Percentiles rank a stretch among this genome's conserved stretches.
phyloP scores from a whole-genome alignment of 2,329 filamentous ascomycete species.

The Trichoderma semiorbis region DNA sequence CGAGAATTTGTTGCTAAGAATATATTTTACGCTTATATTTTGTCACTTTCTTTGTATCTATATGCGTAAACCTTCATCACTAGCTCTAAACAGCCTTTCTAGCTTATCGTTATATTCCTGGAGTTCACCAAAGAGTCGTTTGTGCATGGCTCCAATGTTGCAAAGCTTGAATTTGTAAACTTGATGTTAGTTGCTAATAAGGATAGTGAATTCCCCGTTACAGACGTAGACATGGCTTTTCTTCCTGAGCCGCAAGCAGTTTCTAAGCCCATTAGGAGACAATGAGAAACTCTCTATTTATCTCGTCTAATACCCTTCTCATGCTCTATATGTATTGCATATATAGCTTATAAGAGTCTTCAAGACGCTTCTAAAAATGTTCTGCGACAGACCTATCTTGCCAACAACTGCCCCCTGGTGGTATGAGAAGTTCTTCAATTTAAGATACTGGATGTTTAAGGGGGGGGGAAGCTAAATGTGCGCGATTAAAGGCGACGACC shows the following conservation, averaged over 20 bases:
- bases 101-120: slow-evolving; percentile 24
- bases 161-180: slow-evolving; percentile 25
- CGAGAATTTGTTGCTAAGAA: too few species aligned
- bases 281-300: slow-evolving; percentile 24
- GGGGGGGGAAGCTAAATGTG: too few species aligned
- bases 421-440: neutral
- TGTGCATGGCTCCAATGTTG: slow-evolving; percentile 22
- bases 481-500: neutral
- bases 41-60: too few species aligned
- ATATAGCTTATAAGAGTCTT: slow-evolving; percentile 22
- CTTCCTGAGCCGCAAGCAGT: slow-evolving; percentile 21
- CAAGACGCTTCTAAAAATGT: slow-evolving; percentile 20
- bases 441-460: too few species aligned
- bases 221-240: neutral
- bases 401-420: slow-evolving; percentile 22
- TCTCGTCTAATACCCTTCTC: slow-evolving; percentile 11
- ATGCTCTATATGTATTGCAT: slow-evolving; percentile 20
- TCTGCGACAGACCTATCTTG: slow-evolving; percentile 17
- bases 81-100: slow-evolving; percentile 22
- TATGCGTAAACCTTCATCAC: slow-evolving; percentile 22
- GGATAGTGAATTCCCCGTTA: neutral
- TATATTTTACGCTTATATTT: too few species aligned
- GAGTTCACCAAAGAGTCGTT: slow-evolving; percentile 24
- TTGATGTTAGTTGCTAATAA: neutral
- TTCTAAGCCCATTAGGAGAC: slow-evolving; percentile 18